Evolutionary conservation across 1,139 yeast species (phyloP), one percentile per base, ranked within the genome.

Genomic region (Pichia sp.): DNA sequence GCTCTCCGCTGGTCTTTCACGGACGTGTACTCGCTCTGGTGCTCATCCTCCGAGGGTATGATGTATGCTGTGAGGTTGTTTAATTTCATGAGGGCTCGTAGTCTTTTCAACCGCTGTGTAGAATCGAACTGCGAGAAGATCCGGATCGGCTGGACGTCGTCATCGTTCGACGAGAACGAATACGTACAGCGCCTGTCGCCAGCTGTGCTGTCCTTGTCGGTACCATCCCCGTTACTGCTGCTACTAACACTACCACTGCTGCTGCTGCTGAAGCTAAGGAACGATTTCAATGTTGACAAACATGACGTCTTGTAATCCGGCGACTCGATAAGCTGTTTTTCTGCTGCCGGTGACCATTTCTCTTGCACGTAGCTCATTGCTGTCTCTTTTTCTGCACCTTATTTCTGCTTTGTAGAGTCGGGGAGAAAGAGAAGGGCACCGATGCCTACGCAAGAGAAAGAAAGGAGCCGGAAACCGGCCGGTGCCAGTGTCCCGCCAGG

Each of bases 1-100:
- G 74, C 81, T 54, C 84, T 69, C 52, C 84, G 70, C 53, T 74
- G 78, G 57, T 81, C 85, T 2, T 80, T 74, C 17, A 71, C 65
- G 0, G 83, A 75, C 0, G 83, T 78, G 59, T 79, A 75, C 58
- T 81, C 85, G 14, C 81, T 75, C 59, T 77, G 83, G 63, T 81
- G 85, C 58, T 80, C 83, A 63, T 81, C 85, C 61, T 79, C 84
- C n/a, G 81, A 76, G 2, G 85, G 84, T 7, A 81, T 71, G 36
- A 81, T 73, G 61, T 81, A 81, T 2, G 52, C 20, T 4, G 56
- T 9, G 2, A 56, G 4, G n/a, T 50, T 46, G 38, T 52, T 50
- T 8, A 33, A 5, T 14, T 27, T 36, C 58, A 55, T 55, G 8
- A 47, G 31, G 17, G 33, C n/a, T 9, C 58, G 48, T 20, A 55